Conservation (phyloP, 352 stramenopile genomes). For the Phytophthora litchii region DNA sequence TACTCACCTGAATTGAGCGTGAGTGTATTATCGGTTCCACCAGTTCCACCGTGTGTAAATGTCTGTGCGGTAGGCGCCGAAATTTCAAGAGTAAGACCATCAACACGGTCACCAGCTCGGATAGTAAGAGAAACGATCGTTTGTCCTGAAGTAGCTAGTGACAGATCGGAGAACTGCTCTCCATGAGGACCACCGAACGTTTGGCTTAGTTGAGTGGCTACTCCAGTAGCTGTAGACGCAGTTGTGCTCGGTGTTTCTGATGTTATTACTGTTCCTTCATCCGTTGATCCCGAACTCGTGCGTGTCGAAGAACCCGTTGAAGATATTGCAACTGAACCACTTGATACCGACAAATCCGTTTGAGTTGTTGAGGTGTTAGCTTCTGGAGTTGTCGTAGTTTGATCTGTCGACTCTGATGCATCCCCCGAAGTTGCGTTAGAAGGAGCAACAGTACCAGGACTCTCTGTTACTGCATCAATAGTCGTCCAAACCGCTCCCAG, state of each 20-base stretch:
- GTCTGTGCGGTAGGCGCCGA: not conserved
- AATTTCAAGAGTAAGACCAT: not conserved
- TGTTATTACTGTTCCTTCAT: not conserved
- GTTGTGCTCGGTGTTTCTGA: constrained; percentile 6
- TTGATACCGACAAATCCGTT: constrained; percentile 5
- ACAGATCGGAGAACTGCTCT: not conserved
- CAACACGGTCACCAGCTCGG: not conserved
- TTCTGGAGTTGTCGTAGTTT: constrained; percentile 1
- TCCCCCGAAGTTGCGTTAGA: constrained; percentile 2
- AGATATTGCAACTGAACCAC: not conserved
- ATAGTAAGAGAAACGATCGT: not conserved
- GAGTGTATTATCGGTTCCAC: not conserved
- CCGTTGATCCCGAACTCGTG: not conserved
- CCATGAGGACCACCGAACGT: constrained; percentile 3
- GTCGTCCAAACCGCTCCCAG: constrained; percentile 2
- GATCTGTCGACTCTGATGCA: constrained; percentile 7
- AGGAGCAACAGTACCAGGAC: not conserved
- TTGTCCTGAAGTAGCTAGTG: not conserved
- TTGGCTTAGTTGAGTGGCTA: constrained; percentile 1
- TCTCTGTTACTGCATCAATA: not conserved
- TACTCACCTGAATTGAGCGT: not conserved
- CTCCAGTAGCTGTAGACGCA: not conserved
- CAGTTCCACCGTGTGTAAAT: not conserved
- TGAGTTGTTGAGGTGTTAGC: no score
- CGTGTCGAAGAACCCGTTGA: not conserved